phyloP scores from a whole-genome alignment of 1,284 basidiomycete genomes.

The Melampsora abietis-canadensis region DNA sequence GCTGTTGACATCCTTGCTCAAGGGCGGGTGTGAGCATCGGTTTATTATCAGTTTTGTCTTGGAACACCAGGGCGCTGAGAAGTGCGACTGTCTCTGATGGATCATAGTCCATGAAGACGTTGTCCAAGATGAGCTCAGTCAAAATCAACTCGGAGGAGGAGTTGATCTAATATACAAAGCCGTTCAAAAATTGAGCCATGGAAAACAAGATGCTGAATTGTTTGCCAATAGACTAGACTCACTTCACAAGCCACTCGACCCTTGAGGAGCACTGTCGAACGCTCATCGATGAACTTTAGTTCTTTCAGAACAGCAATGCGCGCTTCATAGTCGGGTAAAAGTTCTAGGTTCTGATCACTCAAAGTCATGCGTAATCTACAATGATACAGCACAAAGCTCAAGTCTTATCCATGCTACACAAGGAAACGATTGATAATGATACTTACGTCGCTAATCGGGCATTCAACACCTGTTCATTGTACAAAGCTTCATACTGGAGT shows the following conservation, averaged over 20 bases:
- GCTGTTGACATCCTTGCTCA: slow-evolving; percentile 71
- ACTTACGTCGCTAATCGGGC: slow-evolving; percentile 59
- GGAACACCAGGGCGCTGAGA: slow-evolving; percentile 92
- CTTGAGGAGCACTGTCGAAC: slow-evolving; percentile 89
- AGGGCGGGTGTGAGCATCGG: slow-evolving; percentile 74
- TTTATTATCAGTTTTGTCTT: slow-evolving; percentile 89
- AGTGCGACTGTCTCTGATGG: slow-evolving; percentile 97
- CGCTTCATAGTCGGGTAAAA: slow-evolving; percentile 95
- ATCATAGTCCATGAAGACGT: slow-evolving; percentile 80
- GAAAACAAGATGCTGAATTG: not conserved
- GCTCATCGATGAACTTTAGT: slow-evolving; percentile 86
- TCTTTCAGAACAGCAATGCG: slow-evolving; percentile 85
- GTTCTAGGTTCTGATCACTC: slow-evolving; percentile 92
- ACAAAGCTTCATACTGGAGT: slow-evolving; percentile 6
- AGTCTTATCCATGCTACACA: not conserved
- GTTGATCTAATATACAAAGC: slow-evolving; percentile 68
- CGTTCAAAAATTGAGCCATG: not conserved
- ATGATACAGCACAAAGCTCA: not conserved
- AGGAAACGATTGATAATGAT: not conserved
- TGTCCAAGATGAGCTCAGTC: slow-evolving; percentile 95
- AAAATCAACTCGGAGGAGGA: slow-evolving; percentile 91
- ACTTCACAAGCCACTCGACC: slow-evolving; percentile 97
- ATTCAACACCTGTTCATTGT: slow-evolving; percentile 18
- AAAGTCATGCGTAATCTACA: slow-evolving; percentile 54
- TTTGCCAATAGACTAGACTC: slow-evolving; percentile 43